Evolutionary conservation across 2,329 filamentous ascomycete species (phyloP).

Genomic region (Herpotrichia juniperi): DNA sequence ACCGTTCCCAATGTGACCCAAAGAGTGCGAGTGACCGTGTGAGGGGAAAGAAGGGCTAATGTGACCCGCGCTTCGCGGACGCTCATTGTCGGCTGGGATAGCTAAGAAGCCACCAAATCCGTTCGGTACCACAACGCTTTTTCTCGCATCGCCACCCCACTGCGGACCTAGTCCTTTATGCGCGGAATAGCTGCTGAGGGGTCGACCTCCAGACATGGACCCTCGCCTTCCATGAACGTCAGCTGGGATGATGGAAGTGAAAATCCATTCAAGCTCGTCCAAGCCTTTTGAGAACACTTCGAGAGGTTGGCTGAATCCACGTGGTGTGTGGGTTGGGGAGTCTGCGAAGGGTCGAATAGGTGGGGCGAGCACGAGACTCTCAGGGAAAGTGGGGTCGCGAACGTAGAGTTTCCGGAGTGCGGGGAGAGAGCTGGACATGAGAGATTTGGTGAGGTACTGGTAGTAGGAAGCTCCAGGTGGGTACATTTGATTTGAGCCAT

Average conservation of each 20-base stretch:
- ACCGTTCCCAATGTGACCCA: conserved; percentile 22
- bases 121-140: conserved; percentile 69
- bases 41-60: conserved; percentile 19
- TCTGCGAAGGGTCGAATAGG: conserved; percentile 62
- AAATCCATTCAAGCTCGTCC: conserved; percentile 72
- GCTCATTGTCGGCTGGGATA: conserved; percentile 54
- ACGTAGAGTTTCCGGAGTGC: conserved; percentile 81
- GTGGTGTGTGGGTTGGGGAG: conserved; percentile 30
- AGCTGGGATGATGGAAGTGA: conserved; percentile 63
- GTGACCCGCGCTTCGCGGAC: conserved; percentile 43
- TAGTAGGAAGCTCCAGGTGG: conserved; percentile 71
- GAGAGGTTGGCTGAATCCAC: conserved; percentile 61
- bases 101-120: conserved; percentile 71
- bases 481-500: conserved; percentile 61
- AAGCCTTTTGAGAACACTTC: conserved; percentile 71
- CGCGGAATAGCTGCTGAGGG: conserved; percentile 53
- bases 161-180: conserved; percentile 57
- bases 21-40: conserved; percentile 32
- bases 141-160: conserved; percentile 65
- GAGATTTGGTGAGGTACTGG: conserved; percentile 81
- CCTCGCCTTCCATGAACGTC: conserved; percentile 51
- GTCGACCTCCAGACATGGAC: conserved; percentile 49
- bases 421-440: conserved; percentile 77
- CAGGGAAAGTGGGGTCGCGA: conserved; percentile 81
- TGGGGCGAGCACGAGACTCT: conserved; percentile 75